phyloP scores from a whole-genome alignment of 2,329 filamentous ascomycete genomes.

The Fusarium clavum region DNA sequence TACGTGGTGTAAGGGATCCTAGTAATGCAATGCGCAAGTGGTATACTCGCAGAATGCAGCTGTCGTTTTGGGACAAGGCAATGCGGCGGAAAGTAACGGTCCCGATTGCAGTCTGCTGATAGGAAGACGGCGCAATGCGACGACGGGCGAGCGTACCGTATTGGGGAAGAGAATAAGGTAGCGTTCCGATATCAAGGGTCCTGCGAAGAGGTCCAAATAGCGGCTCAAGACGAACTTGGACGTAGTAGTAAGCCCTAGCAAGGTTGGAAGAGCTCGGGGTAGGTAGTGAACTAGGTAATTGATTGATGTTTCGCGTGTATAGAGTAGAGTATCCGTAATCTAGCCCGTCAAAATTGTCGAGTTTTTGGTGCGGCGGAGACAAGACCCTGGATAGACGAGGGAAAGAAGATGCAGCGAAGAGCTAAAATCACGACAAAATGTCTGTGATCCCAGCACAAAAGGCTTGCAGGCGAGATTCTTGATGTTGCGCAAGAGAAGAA shows the following conservation, averaged over 20 bases:
- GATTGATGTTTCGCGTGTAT: slow-evolving; percentile 1
- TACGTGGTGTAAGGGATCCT: slow-evolving; percentile 33
- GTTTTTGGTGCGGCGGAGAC: slow-evolving; percentile 9
- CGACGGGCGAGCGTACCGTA: slow-evolving; percentile 36
- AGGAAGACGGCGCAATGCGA: slow-evolving; percentile 39
- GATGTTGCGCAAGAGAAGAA: slow-evolving; percentile 11
- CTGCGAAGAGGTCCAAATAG: slow-evolving; percentile 9
- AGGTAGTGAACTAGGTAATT: neutral
- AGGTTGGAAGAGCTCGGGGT: slow-evolving; percentile 15
- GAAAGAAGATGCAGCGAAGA: neutral
- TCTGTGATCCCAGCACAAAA: slow-evolving; percentile 25
- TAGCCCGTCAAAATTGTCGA: slow-evolving; percentile 5
- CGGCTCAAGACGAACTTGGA: slow-evolving; percentile 2
- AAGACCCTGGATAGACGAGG: slow-evolving; percentile 1
- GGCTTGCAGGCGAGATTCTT: slow-evolving; percentile 16
- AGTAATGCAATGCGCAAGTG: slow-evolving; percentile 24
- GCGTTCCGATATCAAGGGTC: slow-evolving; percentile 28
- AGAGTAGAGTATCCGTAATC: neutral
- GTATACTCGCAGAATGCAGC: slow-evolving; percentile 17
- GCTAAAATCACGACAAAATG: slow-evolving; percentile 6
- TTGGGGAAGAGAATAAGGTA: slow-evolving; percentile 30
- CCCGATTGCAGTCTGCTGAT: slow-evolving; percentile 20
- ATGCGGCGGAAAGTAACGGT: slow-evolving; percentile 33
- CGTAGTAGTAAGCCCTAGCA: slow-evolving; percentile 16
- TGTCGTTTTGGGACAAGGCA: slow-evolving; percentile 9